Evolutionary conservation across 2,329 filamentous ascomycete genomes (phyloP).

Genomic region (Aspergillus jensenii): DNA sequence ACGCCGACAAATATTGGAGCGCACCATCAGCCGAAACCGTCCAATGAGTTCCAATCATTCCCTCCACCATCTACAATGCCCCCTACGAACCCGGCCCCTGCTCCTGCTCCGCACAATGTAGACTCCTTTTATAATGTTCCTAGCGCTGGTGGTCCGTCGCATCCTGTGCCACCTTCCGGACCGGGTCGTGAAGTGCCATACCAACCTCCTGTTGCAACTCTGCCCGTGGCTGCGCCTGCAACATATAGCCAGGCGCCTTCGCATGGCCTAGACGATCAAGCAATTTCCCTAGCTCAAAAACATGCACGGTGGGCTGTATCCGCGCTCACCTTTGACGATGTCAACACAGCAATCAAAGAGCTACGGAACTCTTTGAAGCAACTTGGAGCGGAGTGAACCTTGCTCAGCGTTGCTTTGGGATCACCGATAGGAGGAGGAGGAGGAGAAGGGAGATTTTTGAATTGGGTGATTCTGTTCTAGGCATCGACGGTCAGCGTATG

Average conservation of each 20-base stretch:
- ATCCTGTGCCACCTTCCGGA: conserved; percentile 20
- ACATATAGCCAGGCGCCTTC: conserved; percentile 21
- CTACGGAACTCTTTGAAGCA: conserved; percentile 70
- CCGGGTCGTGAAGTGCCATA: conserved; percentile 20
- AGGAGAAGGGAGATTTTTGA: not conserved
- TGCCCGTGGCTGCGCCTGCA: conserved; percentile 20
- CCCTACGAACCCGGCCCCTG: conserved; percentile 21
- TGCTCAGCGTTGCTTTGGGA: not conserved
- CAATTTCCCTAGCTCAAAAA: conserved; percentile 81
- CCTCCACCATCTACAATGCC: conserved; percentile 38
- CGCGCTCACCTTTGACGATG: conserved; percentile 94
- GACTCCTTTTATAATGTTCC: conserved; percentile 25
- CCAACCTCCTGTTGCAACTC: conserved; percentile 22
- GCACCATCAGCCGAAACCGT: conserved; percentile 12
- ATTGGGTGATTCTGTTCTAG: not conserved
- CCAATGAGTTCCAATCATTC: conserved; percentile 42
- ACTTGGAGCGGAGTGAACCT: conserved; percentile 61
- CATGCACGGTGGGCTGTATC: conserved; percentile 97
- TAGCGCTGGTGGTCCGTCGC: conserved; percentile 16
- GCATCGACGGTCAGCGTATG: not conserved
- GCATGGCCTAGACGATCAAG: conserved; percentile 63
- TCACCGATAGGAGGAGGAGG: not conserved
- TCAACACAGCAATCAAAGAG: conserved; percentile 84
- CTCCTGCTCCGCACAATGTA: conserved; percentile 20
- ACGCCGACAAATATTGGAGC: conserved; percentile 26